Evolutionary conservation across 2,329 filamentous ascomycete genomes (phyloP), one percentile per base, ranked within the genome.

Genomic region (Drechslera avenae): DNA sequence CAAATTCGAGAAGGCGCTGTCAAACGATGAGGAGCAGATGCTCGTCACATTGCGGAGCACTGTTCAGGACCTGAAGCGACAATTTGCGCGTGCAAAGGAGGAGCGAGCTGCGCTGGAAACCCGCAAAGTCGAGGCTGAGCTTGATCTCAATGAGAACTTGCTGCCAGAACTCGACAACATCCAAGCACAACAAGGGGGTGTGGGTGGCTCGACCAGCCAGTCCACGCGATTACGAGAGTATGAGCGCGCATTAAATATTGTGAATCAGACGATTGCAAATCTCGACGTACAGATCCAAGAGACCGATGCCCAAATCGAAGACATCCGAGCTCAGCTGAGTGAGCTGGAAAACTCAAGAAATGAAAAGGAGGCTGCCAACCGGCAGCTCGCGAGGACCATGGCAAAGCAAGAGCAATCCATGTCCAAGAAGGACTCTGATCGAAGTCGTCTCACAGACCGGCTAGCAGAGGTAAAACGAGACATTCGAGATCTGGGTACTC

Each of bases 1-100:
- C 1, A 88, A 95, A 18, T 99, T 97, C 78, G 95, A 96, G 77
- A 97, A 96, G 75, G 88, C 88, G 10, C 80, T 99, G 40, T 89
- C 87, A 8, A 77, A 83, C 6, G 84, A 86, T n/a, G 95, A 99
- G 73, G 93, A 97, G 73, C 79, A 81, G 33, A 86, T 89, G 65
- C 80, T 99, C 3, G 88, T 94, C 54, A 80, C 80, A 28, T 82
- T 96, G 8, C 87, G 85, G 50, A 77, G 78, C 4, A 81, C 81
- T 10, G 85, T 91, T 5, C 89, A 92, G 64, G 84, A 88, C 34
- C 76, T 97, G 36, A 86, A 90, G 56, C 87, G 85, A 59, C 84
- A 92, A 64, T 88, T 90, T 77, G 88, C 89, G 41, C 86, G 90
- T 47, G 74, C 91, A 37, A 91, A 88, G 65, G 84, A 82, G 47